Conservation (phyloP, 768 basidiomycete species). For the Lepiota venenata region DNA sequence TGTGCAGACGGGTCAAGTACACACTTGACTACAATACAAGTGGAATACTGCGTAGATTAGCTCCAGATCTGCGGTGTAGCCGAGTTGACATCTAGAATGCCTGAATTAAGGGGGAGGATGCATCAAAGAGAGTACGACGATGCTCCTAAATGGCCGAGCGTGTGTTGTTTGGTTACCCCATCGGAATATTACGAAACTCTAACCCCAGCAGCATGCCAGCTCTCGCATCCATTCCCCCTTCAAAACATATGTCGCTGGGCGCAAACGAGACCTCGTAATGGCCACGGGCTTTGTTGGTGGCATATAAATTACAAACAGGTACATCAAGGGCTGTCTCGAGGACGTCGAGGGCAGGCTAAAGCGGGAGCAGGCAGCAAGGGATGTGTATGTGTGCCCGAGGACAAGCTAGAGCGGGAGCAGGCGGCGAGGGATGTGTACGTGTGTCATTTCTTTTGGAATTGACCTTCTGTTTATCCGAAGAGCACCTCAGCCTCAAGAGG, state of each 20-base stretch:
- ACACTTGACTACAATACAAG: too few relatives aligned
- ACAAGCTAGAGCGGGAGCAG: slow-evolving; percentile 54
- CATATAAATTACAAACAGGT: slow-evolving; percentile 58
- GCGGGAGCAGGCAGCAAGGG: too few relatives aligned
- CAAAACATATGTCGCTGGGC: slow-evolving; percentile 42
- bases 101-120: too few relatives aligned
- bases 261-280: slow-evolving; percentile 43
- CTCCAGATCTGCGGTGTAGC: too few relatives aligned
- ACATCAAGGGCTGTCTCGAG: slow-evolving; percentile 53
- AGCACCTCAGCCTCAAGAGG: slow-evolving; percentile 50
- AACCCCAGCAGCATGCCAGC: slow-evolving; percentile 2
- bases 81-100: too few relatives aligned
- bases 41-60: too few relatives aligned
- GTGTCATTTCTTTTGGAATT: slow-evolving; percentile 2
- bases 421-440: slow-evolving; percentile 70
- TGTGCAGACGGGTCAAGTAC: too few relatives aligned
- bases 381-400: too few relatives aligned
- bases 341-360: too few relatives aligned
- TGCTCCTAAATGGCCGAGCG: too few relatives aligned
- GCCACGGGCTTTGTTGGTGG: slow-evolving; percentile 53
- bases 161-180: neutral
- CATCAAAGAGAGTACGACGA: too few relatives aligned
- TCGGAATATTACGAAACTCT: neutral
- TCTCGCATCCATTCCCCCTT: slow-evolving; percentile 5
- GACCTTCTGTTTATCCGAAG: neutral